A percentile compares a stretch with the other conserved stretches of the same genome.
phyloP scores from a whole-genome alignment of 2,329 filamentous ascomycete species.

The Paradendryphiella salina region DNA sequence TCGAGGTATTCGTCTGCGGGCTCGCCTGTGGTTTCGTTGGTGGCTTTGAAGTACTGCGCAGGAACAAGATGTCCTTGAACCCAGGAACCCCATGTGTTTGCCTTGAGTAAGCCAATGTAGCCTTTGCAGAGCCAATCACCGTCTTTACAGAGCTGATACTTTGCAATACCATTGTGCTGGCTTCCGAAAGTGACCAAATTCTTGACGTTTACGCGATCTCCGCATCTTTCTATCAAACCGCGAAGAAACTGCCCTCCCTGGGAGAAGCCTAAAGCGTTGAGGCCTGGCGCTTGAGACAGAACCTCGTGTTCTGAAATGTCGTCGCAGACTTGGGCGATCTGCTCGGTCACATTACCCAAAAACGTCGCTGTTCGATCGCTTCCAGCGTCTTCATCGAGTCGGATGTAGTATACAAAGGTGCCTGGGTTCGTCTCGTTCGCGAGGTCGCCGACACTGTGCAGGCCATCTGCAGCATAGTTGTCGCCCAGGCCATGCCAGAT shows the following conservation, averaged over 20 bases:
- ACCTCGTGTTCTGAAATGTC: conserved; percentile 75
- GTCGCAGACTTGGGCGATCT: conserved; percentile 76
- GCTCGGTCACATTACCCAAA: conserved; percentile 82
- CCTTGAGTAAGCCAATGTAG: conserved; percentile 75
- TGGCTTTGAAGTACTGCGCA: conserved; percentile 90
- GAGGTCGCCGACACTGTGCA: conserved; percentile 71
- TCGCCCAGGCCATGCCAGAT: conserved; percentile 93
- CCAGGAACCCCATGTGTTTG: conserved; percentile 77
- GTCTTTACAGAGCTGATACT: conserved; percentile 73
- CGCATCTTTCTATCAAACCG: conserved; percentile 86
- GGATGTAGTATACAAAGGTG: conserved; percentile 80
- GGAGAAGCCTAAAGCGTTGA: conserved; percentile 92
- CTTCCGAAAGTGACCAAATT: conserved; percentile 86
- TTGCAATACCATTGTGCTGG: conserved; percentile 88
- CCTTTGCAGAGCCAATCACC: conserved; percentile 80
- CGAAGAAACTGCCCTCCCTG: conserved; percentile 97
- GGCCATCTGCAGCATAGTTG: conserved; percentile 73
- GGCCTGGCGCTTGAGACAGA: conserved; percentile 75
- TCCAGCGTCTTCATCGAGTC: conserved; percentile 66
- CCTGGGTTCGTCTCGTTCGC: conserved; percentile 75
- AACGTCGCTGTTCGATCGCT: conserved; percentile 83
- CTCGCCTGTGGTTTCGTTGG: conserved; percentile 59
- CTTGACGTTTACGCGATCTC: conserved; percentile 66
- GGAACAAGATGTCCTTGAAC: conserved; percentile 83
- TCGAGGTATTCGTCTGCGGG: conserved; percentile 69